A percentile compares a stretch with the other conserved stretches of the same genome.
These are phyloP conservation scores for Suillus weaverae DNA, from an alignment of 768 basidiomycete genomes.

Conservation along the genomic window DNA sequence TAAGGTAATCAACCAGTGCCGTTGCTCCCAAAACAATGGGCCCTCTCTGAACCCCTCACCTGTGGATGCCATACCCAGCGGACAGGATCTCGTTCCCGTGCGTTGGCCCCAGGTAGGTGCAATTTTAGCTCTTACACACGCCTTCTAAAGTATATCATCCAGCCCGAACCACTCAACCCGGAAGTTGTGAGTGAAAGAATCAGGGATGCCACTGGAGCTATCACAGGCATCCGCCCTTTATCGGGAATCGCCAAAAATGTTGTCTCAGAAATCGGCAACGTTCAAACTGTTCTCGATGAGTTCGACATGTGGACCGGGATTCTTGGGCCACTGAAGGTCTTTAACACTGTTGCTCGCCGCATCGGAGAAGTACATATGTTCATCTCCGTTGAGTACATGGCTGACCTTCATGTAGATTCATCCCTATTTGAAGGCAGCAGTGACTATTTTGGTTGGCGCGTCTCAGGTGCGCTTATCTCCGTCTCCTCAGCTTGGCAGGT, in stretches of 20 bases:
- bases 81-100: not conserved
- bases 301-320: not conserved
- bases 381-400: not conserved
- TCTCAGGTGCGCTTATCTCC: conserved; percentile 4
- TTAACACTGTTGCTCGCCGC: not conserved
- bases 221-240: not conserved
- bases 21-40: not conserved
- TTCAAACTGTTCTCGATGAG: not conserved
- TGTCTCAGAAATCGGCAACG: not conserved
- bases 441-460: conserved; percentile 3
- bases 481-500: not conserved
- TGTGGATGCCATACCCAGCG: not conserved
- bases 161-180: not conserved
- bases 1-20: not conserved
- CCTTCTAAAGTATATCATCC: not conserved
- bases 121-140: not conserved
- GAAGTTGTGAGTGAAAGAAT: not conserved
- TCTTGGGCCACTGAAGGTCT: not conserved
- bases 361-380: not conserved
- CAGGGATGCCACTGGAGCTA: not conserved
- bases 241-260: not conserved
- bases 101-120: not conserved
- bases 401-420: conserved; percentile 3
- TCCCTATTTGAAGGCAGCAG: conserved; percentile 7
- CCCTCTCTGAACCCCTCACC: not conserved